A percentile compares a stretch with the other conserved stretches of the same genome.
These are phyloP conservation scores for Boletellus deceptivus DNA, from an alignment of 1,284 basidiomycete genomes.

Conservation along the genomic window DNA sequence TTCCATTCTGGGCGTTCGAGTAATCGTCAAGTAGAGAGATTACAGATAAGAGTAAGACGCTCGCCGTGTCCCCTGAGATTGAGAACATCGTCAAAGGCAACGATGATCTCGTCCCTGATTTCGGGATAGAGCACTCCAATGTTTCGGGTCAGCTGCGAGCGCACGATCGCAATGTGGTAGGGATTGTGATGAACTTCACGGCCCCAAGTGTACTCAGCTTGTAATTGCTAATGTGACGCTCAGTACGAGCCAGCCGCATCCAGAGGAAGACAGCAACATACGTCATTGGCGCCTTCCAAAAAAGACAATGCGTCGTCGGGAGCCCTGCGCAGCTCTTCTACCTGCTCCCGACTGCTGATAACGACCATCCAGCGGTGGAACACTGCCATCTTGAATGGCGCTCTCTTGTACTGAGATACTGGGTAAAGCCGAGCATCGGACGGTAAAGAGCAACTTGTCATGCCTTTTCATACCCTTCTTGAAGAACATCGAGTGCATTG, in stretches of 20 bases:
- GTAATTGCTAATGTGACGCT: constrained; percentile 11
- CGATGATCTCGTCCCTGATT: constrained; percentile 31
- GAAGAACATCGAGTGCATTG: constrained; percentile 8
- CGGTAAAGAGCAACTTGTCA: too few species aligned
- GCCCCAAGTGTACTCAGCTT: constrained; percentile 29
- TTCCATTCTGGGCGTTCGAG: constrained; percentile 24
- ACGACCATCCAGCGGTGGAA: constrained; percentile 41
- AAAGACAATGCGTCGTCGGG: constrained; percentile 40
- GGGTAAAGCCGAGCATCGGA: neutral
- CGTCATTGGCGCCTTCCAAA: constrained; percentile 33
- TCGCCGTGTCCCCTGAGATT: constrained; percentile 10
- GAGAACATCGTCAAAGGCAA: constrained; percentile 26
- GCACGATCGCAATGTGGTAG: constrained; percentile 29
- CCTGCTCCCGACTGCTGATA: constrained; percentile 33
- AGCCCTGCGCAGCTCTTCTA: constrained; percentile 42
- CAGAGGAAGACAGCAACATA: constrained; percentile 12
- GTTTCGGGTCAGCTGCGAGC: constrained; percentile 31
- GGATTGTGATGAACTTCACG: constrained; percentile 19
- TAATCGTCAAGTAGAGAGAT: neutral
- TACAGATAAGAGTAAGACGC: neutral
- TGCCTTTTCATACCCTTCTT: constrained; percentile 16
- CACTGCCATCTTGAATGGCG: constrained; percentile 41
- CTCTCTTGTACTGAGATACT: constrained; percentile 14
- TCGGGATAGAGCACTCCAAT: constrained; percentile 24
- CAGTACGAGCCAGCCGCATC: neutral